Evolutionary conservation across 495 filamentous ascomycete species (phyloP), one percentile per base, ranked within the genome.

Genomic region (Xylaria flabelliformis): DNA sequence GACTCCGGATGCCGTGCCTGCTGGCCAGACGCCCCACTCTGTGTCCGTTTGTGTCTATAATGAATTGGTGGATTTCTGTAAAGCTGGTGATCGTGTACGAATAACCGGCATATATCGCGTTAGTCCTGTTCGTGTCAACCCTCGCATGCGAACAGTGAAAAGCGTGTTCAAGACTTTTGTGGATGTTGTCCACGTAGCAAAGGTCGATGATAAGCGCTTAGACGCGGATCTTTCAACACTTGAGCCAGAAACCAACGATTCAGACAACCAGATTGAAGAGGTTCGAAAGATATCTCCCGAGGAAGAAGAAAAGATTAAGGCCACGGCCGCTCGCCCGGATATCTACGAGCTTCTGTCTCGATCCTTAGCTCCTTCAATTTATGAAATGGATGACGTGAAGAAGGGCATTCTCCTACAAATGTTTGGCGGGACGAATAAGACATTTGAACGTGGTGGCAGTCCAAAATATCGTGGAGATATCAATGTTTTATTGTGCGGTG

Each of bases 341-440:
- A 89, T 98, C 55, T 99, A 99, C 79, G 94, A 99, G 56, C 89
- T 99, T 44, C 89, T 99, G 4, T 88, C 97, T 24, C 90, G 96
- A 17, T 98, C 96, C 0, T 83, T 99, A 29, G 97, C 97, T 2
- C 96, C 96, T 24, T 97, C 94, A 71, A 89, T 99, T 74, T 98
- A 97, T 83, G 96, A 99, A 80, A 94, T 96, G 92, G 97, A 98
- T 71, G 96, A 99, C 79, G 93, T 98, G 46, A 98, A 98, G 88
- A 99, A 99, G 80, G 96, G 96, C 36, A 97, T 99, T 69, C 85
- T 99, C 13, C 90, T 99, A 4, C 96, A 99, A 76, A 86, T 99
- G 59, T 99, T 99, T 78, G 97, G 96, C 19, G 96, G 96, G 34
- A 98, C 96, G n/a, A 99, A 99, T 84, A 99, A 99, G 82, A 91